These are phyloP conservation scores for Saturnispora sekii DNA, from an alignment of 805 yeast genomes.

Conservation along the genomic window DNA sequence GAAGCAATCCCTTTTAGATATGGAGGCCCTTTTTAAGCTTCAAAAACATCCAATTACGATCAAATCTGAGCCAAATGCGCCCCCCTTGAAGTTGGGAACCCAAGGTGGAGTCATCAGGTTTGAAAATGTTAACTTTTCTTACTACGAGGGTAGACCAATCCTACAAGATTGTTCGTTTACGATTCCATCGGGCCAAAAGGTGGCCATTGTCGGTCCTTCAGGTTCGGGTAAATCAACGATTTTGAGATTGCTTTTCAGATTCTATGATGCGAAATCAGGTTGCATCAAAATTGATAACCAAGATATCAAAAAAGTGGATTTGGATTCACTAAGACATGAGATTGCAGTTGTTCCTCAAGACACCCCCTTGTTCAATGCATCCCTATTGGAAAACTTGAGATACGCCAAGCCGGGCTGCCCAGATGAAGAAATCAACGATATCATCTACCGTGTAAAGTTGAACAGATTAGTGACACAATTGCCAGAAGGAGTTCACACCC, in stretches of 20 bases:
- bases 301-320: conserved; percentile 64
- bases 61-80: conserved; percentile 52
- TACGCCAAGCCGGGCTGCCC: conserved; percentile 73
- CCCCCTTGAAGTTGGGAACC: conserved; percentile 40
- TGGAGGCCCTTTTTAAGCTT: conserved; percentile 87
- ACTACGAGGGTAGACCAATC: conserved; percentile 82
- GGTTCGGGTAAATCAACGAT: conserved; percentile 95
- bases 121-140: conserved; percentile 89
- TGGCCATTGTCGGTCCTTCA: conserved; percentile 93
- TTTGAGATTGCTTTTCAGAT: conserved; percentile 72
- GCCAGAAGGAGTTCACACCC: conserved; percentile 77
- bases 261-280: conserved; percentile 61
- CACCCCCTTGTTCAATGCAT: conserved; percentile 88
- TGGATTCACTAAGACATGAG: conserved; percentile 62
- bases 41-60: conserved; percentile 68
- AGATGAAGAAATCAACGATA: conserved; percentile 58
- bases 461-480: conserved; percentile 51
- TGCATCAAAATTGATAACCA: conserved; percentile 80
- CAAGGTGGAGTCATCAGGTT: conserved; percentile 58
- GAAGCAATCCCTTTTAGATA: conserved; percentile 85
- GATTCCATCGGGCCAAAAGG: conserved; percentile 84
- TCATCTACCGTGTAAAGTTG: conserved; percentile 63
- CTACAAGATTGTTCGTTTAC: conserved; percentile 70
- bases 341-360: conserved; percentile 97
- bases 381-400: conserved; percentile 77